These are phyloP conservation scores for Ophiobolus disseminans DNA, from an alignment of 2,329 filamentous ascomycete genomes.

Conservation along the genomic window DNA sequence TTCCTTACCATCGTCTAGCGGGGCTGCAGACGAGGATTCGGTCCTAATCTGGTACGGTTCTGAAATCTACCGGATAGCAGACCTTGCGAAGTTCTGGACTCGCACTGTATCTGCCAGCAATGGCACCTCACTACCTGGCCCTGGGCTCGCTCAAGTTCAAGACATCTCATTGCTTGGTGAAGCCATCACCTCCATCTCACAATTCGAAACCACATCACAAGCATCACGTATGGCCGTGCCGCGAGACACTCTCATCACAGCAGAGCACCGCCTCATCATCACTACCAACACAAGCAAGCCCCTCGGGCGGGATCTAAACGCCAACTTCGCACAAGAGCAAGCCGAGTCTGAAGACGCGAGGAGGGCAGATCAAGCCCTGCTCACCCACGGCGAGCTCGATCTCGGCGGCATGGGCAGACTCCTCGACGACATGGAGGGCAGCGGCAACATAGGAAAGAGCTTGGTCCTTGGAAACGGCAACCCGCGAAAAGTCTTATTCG, in stretches of 20 bases:
- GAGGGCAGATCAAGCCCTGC: conserved; percentile 51
- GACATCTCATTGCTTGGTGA: conserved; percentile 53
- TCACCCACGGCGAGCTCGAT: conserved; percentile 55
- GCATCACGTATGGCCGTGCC: conserved; percentile 53
- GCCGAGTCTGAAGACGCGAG: conserved; percentile 38
- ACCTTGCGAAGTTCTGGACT: conserved; percentile 54
- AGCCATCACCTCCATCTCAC: conserved; percentile 52
- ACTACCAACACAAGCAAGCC: conserved; percentile 44
- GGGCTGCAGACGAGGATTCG: conserved; percentile 52
- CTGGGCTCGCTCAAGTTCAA: conserved; percentile 51
- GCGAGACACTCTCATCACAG: conserved; percentile 53
- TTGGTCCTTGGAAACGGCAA: conserved; percentile 41
- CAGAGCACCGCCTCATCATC: conserved; percentile 55
- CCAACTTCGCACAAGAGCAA: conserved; percentile 37
- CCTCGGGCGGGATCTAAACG: conserved; percentile 37
- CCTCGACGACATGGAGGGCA: conserved; percentile 47
- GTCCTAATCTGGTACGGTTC: conserved; percentile 56
- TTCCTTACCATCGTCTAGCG: conserved; percentile 35
- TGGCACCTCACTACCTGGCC: conserved; percentile 49
- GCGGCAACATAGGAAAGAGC: conserved; percentile 28
- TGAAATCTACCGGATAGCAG: conserved; percentile 55
- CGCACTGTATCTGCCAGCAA: conserved; percentile 46
- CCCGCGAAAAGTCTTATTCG: conserved; percentile 46
- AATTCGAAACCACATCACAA: conserved; percentile 50
- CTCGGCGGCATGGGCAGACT: conserved; percentile 57